phyloP scores from a whole-genome alignment of 441 rosid genomes.

The Capsella rubella region DNA sequence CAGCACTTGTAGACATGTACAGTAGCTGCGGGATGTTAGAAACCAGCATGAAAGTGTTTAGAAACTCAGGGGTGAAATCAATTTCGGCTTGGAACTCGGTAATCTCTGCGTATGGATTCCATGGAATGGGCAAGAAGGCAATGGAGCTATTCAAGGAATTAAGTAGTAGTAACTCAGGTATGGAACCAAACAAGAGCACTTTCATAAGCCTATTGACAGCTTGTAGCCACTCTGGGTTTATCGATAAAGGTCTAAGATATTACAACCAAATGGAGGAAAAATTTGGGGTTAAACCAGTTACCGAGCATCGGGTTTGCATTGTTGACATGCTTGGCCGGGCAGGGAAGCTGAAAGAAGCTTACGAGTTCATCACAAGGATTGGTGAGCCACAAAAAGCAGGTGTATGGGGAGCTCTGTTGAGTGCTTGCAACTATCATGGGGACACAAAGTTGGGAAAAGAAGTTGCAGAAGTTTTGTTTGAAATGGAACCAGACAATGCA shows the following conservation, averaged over 20 bases:
- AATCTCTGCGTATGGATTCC: constrained; percentile 61
- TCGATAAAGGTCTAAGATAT: constrained; percentile 51
- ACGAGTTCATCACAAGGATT: constrained; percentile 49
- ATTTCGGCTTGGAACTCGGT: constrained; percentile 57
- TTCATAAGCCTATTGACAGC: constrained; percentile 56
- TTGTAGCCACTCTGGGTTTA: constrained; percentile 59
- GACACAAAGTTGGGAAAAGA: constrained; percentile 51
- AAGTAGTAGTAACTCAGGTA: constrained; percentile 34
- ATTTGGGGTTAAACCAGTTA: constrained; percentile 50
- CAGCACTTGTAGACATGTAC: constrained; percentile 63
- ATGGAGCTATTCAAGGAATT: constrained; percentile 54
- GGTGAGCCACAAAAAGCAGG: constrained; percentile 48
- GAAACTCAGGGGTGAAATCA: constrained; percentile 45
- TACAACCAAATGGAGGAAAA: constrained; percentile 51
- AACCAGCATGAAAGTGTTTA: constrained; percentile 48
- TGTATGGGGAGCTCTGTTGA: constrained; percentile 62
- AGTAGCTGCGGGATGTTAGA: constrained; percentile 59
- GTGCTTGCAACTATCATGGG: constrained; percentile 56
- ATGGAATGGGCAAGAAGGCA: constrained; percentile 57
- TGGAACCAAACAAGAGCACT: constrained; percentile 51
- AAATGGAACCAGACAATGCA: constrained; percentile 56
- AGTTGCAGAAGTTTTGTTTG: constrained; percentile 55
- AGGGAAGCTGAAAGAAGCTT: constrained; percentile 59
- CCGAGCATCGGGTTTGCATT: constrained; percentile 55
- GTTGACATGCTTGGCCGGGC: constrained; percentile 66